phyloP scores from a whole-genome alignment of 2,329 filamentous ascomycete genomes.

The Neospermospora avenae region DNA sequence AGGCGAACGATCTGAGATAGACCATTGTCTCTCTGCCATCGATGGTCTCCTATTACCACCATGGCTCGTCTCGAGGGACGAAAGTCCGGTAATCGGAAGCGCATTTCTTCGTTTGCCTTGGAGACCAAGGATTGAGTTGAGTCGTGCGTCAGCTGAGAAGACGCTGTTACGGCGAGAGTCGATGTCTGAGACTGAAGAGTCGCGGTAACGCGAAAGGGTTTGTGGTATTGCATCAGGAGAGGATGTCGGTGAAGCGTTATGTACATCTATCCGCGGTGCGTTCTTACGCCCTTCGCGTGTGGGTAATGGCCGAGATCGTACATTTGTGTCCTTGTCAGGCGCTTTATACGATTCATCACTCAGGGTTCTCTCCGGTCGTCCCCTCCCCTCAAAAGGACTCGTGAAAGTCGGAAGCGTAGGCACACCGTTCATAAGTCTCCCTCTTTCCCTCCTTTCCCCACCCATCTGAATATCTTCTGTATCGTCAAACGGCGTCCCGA shows the following conservation, averaged over 20 bases:
- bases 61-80: constrained; percentile 37
- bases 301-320: constrained; percentile 39
- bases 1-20: constrained; percentile 44
- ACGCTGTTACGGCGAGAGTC: constrained; percentile 26
- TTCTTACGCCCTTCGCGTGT: constrained; percentile 39
- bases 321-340: constrained; percentile 25
- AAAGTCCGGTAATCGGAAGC: constrained; percentile 45
- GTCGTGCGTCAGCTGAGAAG: constrained; percentile 31
- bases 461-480: too few relatives aligned
- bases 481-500: constrained; percentile 15
- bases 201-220: constrained; percentile 11
- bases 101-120: constrained; percentile 35
- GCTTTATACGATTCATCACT: constrained; percentile 21
- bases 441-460: constrained; percentile 18
- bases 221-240: constrained; percentile 23
- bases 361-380: constrained; percentile 29
- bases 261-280: constrained; percentile 47
- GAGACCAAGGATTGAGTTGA: constrained; percentile 36
- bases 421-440: constrained; percentile 33
- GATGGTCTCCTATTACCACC: constrained; percentile 23
- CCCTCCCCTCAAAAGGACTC: constrained; percentile 43
- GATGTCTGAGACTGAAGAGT: constrained; percentile 32
- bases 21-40: constrained; percentile 45
- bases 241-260: constrained; percentile 35
- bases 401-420: constrained; percentile 49